Conservation (phyloP, 257 asterid species). For the Solanum pinnatisectum region DNA sequence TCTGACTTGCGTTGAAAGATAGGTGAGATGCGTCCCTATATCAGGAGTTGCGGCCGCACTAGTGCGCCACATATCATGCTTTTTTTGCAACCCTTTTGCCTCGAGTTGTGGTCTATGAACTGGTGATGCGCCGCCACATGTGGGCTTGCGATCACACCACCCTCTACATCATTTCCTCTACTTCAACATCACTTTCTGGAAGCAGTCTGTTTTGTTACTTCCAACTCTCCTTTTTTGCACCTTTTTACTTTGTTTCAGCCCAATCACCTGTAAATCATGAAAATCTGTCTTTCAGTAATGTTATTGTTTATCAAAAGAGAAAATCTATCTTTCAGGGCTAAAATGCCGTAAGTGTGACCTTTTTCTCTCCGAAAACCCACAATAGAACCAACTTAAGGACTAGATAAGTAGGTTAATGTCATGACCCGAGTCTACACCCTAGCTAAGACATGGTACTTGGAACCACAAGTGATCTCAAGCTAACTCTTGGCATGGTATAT, state of each 20-base stretch:
- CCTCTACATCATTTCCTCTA: background rate
- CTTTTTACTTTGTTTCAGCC: background rate
- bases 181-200: background rate
- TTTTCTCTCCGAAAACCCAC: background rate
- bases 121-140: background rate
- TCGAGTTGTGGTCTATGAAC: background rate
- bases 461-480: background rate
- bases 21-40: background rate
- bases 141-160: background rate
- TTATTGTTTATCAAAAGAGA: background rate
- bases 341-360: background rate
- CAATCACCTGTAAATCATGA: too few species aligned
- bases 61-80: background rate
- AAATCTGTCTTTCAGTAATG: background rate
- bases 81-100: too few species aligned
- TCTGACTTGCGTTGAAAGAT: background rate
- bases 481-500: background rate
- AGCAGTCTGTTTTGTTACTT: background rate
- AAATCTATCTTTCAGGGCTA: background rate
- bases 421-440: background rate
- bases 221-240: background rate
- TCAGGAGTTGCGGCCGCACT: background rate
- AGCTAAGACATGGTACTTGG: background rate
- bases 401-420: background rate
- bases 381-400: background rate